Base-by-base conservation (phyloP, 345 rosid genomes). In the Pistacia vera region DNA sequence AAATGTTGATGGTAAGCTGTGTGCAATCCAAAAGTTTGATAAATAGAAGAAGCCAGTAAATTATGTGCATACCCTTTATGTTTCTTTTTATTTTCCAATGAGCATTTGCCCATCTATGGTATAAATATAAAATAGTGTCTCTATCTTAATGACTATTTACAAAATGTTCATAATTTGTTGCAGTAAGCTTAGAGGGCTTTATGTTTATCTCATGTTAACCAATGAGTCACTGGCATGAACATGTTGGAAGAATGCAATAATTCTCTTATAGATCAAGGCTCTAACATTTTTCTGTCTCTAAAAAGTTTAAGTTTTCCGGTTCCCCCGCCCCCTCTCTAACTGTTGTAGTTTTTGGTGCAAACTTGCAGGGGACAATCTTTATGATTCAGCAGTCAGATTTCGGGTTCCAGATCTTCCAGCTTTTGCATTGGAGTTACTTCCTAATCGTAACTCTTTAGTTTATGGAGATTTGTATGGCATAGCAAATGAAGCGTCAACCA, bases 391-490 rank as follows among this genome's bases (percentile, higher is more conserved):
- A 6, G 78, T 63, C 55, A 87, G 81, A 78, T 81, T 83, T 72
- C 87, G 94, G 72, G 78, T 93, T 61, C 82, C 99, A 14, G 84
- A 91, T 75, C 92, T 95, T 79, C 99, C 98, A 33, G 96, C 99
- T 77, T 95, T 95, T 83, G 97, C 98, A 70, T 79, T 95, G 75
- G 99, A 95, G 79, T 95, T 94, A 81, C 81, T 95, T 70, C 94
- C 99, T 3, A 95, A 93, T 75, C 96, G 97, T 11, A 86, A 95
- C 81, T 93, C 99, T 13, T 80, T 95, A 81, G 83, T 89, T 73
- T 93, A 93, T 44, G 98, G 93, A 28, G 88, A 93, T 46, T 55
- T 82, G 12, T 95, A 95, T 80, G 90, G 98, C 74, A 95, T 95
- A 58, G 85, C 71, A 73, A 69, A 85, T 30, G 97, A 95, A 85